Base-by-base conservation (phyloP, 805 yeast genomes). In the Monosporozyma unispora region DNA sequence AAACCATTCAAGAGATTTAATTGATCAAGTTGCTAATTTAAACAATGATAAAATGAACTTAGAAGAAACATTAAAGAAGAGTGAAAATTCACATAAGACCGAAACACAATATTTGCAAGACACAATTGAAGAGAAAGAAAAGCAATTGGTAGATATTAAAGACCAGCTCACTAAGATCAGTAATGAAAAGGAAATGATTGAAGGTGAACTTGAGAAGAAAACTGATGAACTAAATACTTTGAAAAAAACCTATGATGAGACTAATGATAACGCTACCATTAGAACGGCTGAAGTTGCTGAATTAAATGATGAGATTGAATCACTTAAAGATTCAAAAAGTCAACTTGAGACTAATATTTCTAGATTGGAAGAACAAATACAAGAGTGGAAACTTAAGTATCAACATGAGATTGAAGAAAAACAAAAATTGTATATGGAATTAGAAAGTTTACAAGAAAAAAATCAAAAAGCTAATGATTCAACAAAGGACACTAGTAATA, bases 271-370 rank as follows among this genome's bases (percentile, higher is more conserved):
- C 49, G 72, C 69, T 46, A 56, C 53, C 3, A 67, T 67, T 45
- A 57, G 70, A 6, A 62, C 67, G n/a, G 71, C 74, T 22, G 62
- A 74, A 29, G 68, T 68, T 3, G 52, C 55, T 1, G 63, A 68
- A 35, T 64, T 74, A 46, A 58, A 60, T 27, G 50, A 56, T 10
- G 66, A 69, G 21, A 39, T 72, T 1, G 59, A 60, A n/a, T 63
- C 65, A 3, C 45, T 73, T 10, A 67, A 64, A 45, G 67, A 63
- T 28, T n/a, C 52, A 1, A 59, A 60, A 21, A 19, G 52, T 44
- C 49, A 47, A 12, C 25, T 62, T 51, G 49, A 61, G 58, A 37
- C 74, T 61, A 56, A 56, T 48, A 42, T 73, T 60, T 52, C 54
- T 62, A 48, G 62, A 56, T 44, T 62, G 59, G 70, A 67, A 31